Base-by-base conservation (phyloP, 768 basidiomycete genomes). In the Harrya chromipes region DNA sequence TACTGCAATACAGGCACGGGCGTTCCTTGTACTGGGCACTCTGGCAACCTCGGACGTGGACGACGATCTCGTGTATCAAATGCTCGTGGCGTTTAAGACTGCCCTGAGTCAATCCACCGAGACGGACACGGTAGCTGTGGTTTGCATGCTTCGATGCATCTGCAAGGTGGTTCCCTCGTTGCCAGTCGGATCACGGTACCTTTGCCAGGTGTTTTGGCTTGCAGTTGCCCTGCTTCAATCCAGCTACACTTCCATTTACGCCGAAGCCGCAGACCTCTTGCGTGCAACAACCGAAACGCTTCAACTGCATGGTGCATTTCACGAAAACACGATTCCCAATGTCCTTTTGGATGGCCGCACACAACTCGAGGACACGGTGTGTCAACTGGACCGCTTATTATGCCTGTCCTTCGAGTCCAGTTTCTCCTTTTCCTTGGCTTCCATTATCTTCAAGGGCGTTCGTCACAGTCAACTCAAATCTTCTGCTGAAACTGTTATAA, bases 31-130 rank as follows among this genome's bases (percentile, higher is more conserved):
- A 4, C 78, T 97, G 9, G 89, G 89, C 4, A 76, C 80, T n/a
- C 76, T 94, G n/a, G 85, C 90, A 14, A 80, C 80, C 4, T 79
- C 85, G 3, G 90, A 93, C 21, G 87, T 94, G 36, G 94, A 97
- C 55, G 94, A 94, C 53, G 94, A 97, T 63, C 82, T 94, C 56
- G 73, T 95, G 46, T 95, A 94, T 59, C 94, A 97, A 63, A 91
- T 95, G 68, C 80, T 94, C 9, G 87, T 94, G 6, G 90, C 94
- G 1, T 84, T 94, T 67, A 82, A 80, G 54, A 84, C 78, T 0
- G 86, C 88, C 0, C 70, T 95, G 16, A 64, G 69, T 10, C 82
- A 84, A 57, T 77, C 83, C n/a, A 81, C 78, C 26, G 85, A 87
- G 58, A 74, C 77, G 17, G 85, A 90, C 59, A 83, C 84, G 0